phyloP scores from a whole-genome alignment of 208 protist genomes.

The Trypanosoma mega region DNA sequence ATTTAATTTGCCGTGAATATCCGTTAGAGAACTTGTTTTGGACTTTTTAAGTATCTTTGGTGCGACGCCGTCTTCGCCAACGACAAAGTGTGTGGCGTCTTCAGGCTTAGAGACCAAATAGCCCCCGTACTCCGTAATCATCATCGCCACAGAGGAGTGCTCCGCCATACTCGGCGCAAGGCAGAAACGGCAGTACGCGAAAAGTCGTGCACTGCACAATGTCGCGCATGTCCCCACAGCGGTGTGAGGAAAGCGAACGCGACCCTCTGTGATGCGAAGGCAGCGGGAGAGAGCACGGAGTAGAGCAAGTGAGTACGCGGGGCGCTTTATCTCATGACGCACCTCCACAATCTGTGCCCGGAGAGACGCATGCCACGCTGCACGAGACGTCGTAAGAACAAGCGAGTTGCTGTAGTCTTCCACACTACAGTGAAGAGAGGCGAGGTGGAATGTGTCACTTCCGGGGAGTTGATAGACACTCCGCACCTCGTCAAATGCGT shows the following conservation, averaged over 20 bases:
- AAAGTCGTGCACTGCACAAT: slow-evolving; percentile 39
- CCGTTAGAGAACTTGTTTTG: not conserved
- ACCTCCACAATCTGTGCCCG: slow-evolving; percentile 49
- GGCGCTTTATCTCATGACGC: slow-evolving; percentile 24
- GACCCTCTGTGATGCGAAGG: slow-evolving; percentile 60
- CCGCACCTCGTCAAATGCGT: slow-evolving; percentile 42
- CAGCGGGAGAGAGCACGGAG: slow-evolving; percentile 64
- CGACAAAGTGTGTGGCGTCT: slow-evolving; percentile 70
- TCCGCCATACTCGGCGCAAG: slow-evolving; percentile 19
- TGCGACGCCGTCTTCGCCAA: not conserved
- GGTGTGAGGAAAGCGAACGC: slow-evolving; percentile 63
- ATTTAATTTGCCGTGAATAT: not conserved
- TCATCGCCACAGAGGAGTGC: slow-evolving; percentile 24
- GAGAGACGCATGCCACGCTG: slow-evolving; percentile 42
- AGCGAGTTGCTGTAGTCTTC: slow-evolving; percentile 36
- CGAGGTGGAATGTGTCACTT: slow-evolving; percentile 27
- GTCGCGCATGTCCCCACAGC: slow-evolving; percentile 47
- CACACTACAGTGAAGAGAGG: slow-evolving; percentile 34
- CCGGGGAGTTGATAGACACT: slow-evolving; percentile 38
- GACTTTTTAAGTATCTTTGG: slow-evolving; percentile 5
- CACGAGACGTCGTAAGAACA: slow-evolving; percentile 38
- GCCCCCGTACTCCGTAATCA: slow-evolving; percentile 52
- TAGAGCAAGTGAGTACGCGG: slow-evolving; percentile 48
- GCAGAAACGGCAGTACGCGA: slow-evolving; percentile 64
- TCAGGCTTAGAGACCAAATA: slow-evolving; percentile 30